Evolutionary conservation across 805 yeast genomes (phyloP).

Genomic region (Clavispora fructus): DNA sequence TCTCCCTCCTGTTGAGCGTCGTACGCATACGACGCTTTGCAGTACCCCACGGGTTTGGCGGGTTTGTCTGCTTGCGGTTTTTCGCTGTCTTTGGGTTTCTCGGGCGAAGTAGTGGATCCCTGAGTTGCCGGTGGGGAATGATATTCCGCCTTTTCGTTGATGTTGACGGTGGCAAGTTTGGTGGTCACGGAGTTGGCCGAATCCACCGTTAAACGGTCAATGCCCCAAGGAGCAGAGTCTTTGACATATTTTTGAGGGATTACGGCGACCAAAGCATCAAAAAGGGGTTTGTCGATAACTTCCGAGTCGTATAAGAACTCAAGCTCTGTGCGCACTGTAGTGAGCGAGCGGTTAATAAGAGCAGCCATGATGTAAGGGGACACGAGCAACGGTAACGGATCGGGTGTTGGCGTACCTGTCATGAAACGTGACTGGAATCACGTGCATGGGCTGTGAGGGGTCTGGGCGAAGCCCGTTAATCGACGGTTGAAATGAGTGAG

Average conservation of each 20-base stretch:
- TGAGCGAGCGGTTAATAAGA: slow-evolving; percentile 69
- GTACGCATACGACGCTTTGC: slow-evolving; percentile 73
- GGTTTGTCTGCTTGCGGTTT: neutral
- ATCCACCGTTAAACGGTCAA: slow-evolving; percentile 22
- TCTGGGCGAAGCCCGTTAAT: no score
- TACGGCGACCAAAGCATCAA: slow-evolving; percentile 41
- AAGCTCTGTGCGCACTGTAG: slow-evolving; percentile 70
- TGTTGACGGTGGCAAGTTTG: slow-evolving; percentile 10
- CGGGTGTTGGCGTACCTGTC: neutral
- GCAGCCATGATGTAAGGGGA: slow-evolving; percentile 38
- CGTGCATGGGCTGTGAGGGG: no score
- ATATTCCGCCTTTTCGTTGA: slow-evolving; percentile 12
- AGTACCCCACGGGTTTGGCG: slow-evolving; percentile 26
- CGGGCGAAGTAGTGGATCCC: neutral
- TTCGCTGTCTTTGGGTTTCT: neutral
- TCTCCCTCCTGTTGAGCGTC: slow-evolving; percentile 73
- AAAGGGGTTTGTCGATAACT: slow-evolving; percentile 58
- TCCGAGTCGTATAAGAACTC: slow-evolving; percentile 74
- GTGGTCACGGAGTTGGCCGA: slow-evolving; percentile 5
- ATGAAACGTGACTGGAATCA: no score
- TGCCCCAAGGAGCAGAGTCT: slow-evolving; percentile 46
- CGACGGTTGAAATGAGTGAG: no score
- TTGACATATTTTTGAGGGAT: slow-evolving; percentile 56
- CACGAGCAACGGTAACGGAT: neutral
- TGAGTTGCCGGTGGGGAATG: neutral